Evolutionary conservation across 2,329 filamentous ascomycete genomes (phyloP), one percentile per base, ranked within the genome.

Genomic region (Fusarium miscanthi): DNA sequence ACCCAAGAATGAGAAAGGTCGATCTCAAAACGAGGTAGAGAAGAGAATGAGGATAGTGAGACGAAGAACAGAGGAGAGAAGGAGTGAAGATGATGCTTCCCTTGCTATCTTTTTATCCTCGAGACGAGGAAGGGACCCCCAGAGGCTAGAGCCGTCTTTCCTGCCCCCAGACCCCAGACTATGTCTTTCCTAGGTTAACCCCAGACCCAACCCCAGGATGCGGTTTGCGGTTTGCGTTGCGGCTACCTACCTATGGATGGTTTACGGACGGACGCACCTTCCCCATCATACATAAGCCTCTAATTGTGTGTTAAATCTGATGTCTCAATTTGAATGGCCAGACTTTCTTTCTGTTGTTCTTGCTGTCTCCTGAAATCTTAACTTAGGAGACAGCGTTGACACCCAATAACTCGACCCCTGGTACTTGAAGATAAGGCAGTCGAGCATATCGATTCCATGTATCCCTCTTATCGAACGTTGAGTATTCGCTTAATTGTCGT

Each of bases 21-120:
- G 42, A 17, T 10, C 40, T 43, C 35, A 41, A 45, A 17, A 46
- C 33, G 57, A 53, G 53, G 33, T 51, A 45, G 53, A 51, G 57
- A 43, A 40, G 56, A 42, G 51, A 45, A 46, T 48, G 61, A 51
- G 40, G 41, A 62, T 49, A 41, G 59, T 59, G 43, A 37, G 58
- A 58, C 68, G 41, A 54, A 25, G 58, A 61, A 43, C 38, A 56
- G 53, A 66, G 27, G 27, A 48, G 27, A 60, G 42, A 67, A 31
- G 40, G 61, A 67, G 46, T 4, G 38, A 69, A 59, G 31, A 42
- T 30, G 54, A 48, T 25, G 62, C 52, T 71, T 64, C 63, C 58
- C 42, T 35, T 33, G 56, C 52, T 59, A 59, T 69, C 61, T 63
- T 73, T 76, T 75, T 76, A 75, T 72, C 67, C 66, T 43, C 31